Evolutionary conservation across 352 stramenopile species (phyloP), one percentile per base, ranked within the genome.

Genomic region (Globisporangium barbulae): DNA sequence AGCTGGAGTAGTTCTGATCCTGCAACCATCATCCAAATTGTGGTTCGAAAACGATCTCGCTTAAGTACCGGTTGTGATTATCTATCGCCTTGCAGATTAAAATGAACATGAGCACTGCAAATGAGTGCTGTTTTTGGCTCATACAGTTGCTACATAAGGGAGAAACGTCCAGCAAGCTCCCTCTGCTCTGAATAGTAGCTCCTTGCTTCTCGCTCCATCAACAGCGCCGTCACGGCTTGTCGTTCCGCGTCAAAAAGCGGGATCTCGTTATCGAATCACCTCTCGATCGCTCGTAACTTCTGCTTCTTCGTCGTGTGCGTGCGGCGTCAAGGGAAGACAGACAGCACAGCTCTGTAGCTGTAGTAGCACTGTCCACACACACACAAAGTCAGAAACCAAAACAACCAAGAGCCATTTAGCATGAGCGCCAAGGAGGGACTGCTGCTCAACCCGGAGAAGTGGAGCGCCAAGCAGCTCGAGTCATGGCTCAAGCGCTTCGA

Each of bases 351-450:
- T 5, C 33, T 35, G 17, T 15, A 35, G 28, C 33, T 12, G 17
- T 30, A n/a, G 45, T 52, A 52, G 45, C 30, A 52, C 45, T 52
- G 45, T 28, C 25, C 25, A 28, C 25, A 28, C 25, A 28, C 25
- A 28, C 25, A 28, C 25, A 28, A n/a, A n/a, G 1, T 28, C 25
- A 28, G 25, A 28, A 28, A 28, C 25, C 25, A 2, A 28, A 28
- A 1, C 59, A 62, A 60, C 87, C 88, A 91, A 81, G 89, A 86
- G 42, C 19, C 42, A 22, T 48, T 28, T 28, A 28, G 25, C 35
- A 95, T 92, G 93, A 77, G 95, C 88, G 93, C 95, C 83, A 88
- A 97, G 93, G 97, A 93, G 57, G 75, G 73, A 53, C 62, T 89
- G 57, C 62, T 91, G 56, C 67, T 89, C 12, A 93, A 93, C 68